phyloP scores from a whole-genome alignment of 352 stramenopile species.

The Globisporangium irregulare region DNA sequence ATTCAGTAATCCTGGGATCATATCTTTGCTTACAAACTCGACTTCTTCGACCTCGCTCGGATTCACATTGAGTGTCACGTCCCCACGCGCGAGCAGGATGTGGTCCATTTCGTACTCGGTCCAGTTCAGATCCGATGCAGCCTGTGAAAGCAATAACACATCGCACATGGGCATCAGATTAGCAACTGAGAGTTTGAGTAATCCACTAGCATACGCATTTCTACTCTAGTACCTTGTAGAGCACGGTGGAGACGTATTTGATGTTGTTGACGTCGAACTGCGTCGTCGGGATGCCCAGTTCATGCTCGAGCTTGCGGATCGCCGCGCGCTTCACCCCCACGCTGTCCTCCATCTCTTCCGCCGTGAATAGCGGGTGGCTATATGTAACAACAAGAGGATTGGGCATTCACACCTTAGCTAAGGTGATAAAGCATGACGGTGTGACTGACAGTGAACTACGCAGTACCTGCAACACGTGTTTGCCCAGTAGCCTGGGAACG shows the following conservation, averaged over 20 bases:
- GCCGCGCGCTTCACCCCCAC: conserved; percentile 91
- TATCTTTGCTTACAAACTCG: conserved; percentile 84
- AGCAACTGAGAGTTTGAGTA: neutral
- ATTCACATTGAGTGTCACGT: conserved; percentile 87
- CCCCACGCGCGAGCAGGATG: conserved; percentile 91
- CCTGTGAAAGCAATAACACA: conserved; percentile 20
- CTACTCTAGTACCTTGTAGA: conserved; percentile 90
- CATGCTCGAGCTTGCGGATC: conserved; percentile 97
- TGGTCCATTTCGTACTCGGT: conserved; percentile 99
- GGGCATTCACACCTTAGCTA: too few relatives aligned
- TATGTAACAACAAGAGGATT: neutral
- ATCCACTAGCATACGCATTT: conserved; percentile 29
- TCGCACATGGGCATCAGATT: neutral
- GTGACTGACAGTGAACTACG: neutral
- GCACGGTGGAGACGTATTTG: conserved; percentile 96
- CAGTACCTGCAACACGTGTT: conserved; percentile 97
- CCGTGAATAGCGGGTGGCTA: conserved; percentile 93
- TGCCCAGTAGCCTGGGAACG: conserved; percentile 98
- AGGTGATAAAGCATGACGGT: too few relatives aligned
- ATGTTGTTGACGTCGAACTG: conserved; percentile 87
- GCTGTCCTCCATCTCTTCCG: conserved; percentile 83
- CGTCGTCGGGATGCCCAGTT: conserved; percentile 93
- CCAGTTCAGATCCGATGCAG: conserved; percentile 87
- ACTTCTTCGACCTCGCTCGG: conserved; percentile 91
- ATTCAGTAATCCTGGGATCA: conserved; percentile 52